phyloP scores from a whole-genome alignment of 441 rosid species.

The Jatropha multifida region DNA sequence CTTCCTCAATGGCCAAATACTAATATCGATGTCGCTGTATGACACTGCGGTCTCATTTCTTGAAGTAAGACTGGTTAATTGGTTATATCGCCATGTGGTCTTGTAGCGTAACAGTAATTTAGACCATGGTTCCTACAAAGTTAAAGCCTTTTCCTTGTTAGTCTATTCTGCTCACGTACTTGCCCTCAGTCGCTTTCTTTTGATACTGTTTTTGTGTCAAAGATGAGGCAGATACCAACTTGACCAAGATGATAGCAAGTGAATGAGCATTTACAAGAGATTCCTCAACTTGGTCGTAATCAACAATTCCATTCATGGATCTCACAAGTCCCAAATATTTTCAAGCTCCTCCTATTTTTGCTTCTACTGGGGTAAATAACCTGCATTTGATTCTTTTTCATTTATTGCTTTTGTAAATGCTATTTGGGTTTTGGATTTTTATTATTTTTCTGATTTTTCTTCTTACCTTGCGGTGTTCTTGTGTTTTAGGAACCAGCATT shows the following conservation, averaged over 20 bases:
- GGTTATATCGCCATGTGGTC: conserved; percentile 14
- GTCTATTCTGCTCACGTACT: conserved; percentile 25
- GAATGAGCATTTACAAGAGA: conserved; percentile 5
- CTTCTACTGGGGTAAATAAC: conserved; percentile 47
- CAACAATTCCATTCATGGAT: conserved; percentile 45
- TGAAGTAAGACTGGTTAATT: background rate
- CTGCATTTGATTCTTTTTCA: conserved; percentile 20
- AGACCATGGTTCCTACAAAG: conserved; percentile 18
- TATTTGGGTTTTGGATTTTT: conserved; percentile 16
- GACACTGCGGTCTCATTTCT: conserved; percentile 2
- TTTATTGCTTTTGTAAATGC: conserved; percentile 8
- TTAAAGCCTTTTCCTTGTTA: conserved; percentile 29
- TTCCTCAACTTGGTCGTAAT: conserved; percentile 11
- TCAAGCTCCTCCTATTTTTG: conserved; percentile 46
- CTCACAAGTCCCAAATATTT: conserved; percentile 50
- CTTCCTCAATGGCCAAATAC: conserved; percentile 17
- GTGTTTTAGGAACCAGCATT: conserved; percentile 38
- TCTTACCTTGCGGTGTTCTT: conserved; percentile 13
- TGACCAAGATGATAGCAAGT: background rate
- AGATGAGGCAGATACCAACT: conserved; percentile 2
- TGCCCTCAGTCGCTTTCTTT: conserved; percentile 33
- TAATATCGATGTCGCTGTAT: background rate
- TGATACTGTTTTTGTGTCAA: conserved; percentile 21
- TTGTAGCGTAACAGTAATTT: conserved; percentile 11
- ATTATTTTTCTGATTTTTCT: conserved; percentile 7